Evolutionary conservation across 305 asterid genomes (phyloP).

Genomic region (Petunia hybrid): DNA sequence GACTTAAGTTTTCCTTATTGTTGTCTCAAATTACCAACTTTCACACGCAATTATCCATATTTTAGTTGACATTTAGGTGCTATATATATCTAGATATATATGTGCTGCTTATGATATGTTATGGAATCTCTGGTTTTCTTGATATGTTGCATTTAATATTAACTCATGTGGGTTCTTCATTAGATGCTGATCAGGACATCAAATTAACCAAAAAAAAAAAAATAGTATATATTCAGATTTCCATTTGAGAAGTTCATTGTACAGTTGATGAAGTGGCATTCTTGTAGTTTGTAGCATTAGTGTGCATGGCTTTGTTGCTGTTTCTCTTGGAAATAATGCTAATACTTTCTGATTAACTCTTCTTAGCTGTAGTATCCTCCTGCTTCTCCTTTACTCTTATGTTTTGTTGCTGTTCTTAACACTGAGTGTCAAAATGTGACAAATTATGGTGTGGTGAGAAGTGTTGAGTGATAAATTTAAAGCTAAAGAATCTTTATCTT

Average conservation of each 20-base stretch:
- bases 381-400: not conserved
- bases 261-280: slow-evolving; percentile 5
- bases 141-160: not conserved
- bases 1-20: not conserved
- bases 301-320: not conserved
- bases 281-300: slow-evolving; percentile 6
- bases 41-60: not conserved
- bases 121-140: slow-evolving; percentile 3
- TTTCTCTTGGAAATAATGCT: slow-evolving; percentile 15
- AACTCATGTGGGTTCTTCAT: not conserved
- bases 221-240: not conserved
- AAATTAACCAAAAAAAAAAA: not conserved
- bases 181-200: slow-evolving; percentile 7
- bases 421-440: slow-evolving; percentile 26
- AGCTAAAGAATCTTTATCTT: not conserved
- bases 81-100: not conserved
- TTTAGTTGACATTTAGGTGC: slow-evolving; percentile 6
- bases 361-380: not conserved
- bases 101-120: not conserved
- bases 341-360: slow-evolving; percentile 16
- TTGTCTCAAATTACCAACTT: not conserved
- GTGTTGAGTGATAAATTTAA: slow-evolving; percentile 15
- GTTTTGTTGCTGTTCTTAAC: not conserved
- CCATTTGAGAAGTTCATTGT: slow-evolving; percentile 16
- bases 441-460: slow-evolving; percentile 5